A percentile compares a stretch with the other conserved stretches of the same genome.
phyloP scores from a whole-genome alignment of 768 basidiomycete genomes.

The Collybia sp. region DNA sequence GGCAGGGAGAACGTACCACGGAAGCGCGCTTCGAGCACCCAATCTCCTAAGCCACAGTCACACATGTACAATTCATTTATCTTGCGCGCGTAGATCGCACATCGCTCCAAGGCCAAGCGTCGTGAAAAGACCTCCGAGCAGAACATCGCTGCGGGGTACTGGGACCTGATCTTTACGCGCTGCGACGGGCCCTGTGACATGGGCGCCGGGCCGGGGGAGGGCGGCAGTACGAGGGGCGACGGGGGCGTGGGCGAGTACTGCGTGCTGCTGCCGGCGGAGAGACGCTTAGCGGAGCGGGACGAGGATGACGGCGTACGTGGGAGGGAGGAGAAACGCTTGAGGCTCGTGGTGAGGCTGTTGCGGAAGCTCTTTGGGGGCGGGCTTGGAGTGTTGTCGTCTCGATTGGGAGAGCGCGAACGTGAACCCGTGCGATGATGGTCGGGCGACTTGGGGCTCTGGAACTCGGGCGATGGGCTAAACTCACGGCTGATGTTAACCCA shows the following conservation, averaged over 20 bases:
- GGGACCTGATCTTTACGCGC: conserved; percentile 23
- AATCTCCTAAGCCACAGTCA: conserved; percentile 76
- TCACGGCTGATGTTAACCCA: conserved; percentile 5
- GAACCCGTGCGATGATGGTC: conserved; percentile 7
- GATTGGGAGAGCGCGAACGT: conserved; percentile 12
- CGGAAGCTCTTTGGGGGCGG: conserved; percentile 48
- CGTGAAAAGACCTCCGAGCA: conserved; percentile 58
- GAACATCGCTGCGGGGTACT: conserved; percentile 64
- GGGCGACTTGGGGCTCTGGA: conserved; percentile 12
- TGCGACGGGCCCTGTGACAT: conserved; percentile 4
- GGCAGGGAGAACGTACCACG: conserved; percentile 39
- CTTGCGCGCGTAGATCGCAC: conserved; percentile 70
- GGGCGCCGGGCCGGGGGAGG: conserved; percentile 9
- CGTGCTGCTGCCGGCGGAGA: conserved; percentile 28
- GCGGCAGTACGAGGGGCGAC: conserved; percentile 21
- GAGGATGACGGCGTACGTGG: conserved; percentile 66
- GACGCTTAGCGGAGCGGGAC: conserved; percentile 26
- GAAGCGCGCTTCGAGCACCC: conserved; percentile 55
- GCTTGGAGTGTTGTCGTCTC: conserved; percentile 28
- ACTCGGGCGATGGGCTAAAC: conserved; percentile 5
- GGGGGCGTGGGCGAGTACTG: conserved; percentile 31
- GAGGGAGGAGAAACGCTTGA: conserved; percentile 52
- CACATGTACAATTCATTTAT: conserved; percentile 76
- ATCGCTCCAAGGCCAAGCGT: conserved; percentile 61
- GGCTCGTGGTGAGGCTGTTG: conserved; percentile 38